These are phyloP conservation scores for Coffea eugenioides DNA, from an alignment of 257 asterid genomes.

Conservation along the genomic window DNA sequence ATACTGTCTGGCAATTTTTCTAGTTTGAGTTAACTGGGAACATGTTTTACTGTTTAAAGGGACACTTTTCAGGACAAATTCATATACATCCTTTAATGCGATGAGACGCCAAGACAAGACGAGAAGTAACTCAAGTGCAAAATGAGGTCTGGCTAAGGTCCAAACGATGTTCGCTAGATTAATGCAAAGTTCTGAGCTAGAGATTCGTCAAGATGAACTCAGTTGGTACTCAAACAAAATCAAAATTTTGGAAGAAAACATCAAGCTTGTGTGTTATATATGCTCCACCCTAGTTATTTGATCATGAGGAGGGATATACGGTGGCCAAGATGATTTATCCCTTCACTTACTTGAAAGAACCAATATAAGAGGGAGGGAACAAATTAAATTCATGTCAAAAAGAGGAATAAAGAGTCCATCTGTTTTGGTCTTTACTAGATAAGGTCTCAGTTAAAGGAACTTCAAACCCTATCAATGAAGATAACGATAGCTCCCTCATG, in stretches of 20 bases:
- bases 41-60: neutral
- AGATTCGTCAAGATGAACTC: neutral
- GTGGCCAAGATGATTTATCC: neutral
- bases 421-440: neutral
- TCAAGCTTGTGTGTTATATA: neutral
- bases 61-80: neutral
- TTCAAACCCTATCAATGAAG: neutral
- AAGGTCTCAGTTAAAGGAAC: neutral
- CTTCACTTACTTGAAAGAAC: neutral
- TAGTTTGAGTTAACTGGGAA: constrained; percentile 2
- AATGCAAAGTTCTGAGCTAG: neutral
- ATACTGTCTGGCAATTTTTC: neutral
- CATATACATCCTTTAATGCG: neutral
- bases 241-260: too few species aligned
- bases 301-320: too few species aligned
- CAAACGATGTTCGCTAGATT: neutral
- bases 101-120: neutral
- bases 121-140: neutral
- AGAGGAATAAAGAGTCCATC: neutral
- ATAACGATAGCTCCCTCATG: neutral
- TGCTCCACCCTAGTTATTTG: neutral
- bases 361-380: too few species aligned
- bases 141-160: neutral
- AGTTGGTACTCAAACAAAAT: too few species aligned
- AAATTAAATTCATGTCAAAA: too few species aligned